Conservation (phyloP, 768 basidiomycete species). For the Trametes gibbosa region DNA sequence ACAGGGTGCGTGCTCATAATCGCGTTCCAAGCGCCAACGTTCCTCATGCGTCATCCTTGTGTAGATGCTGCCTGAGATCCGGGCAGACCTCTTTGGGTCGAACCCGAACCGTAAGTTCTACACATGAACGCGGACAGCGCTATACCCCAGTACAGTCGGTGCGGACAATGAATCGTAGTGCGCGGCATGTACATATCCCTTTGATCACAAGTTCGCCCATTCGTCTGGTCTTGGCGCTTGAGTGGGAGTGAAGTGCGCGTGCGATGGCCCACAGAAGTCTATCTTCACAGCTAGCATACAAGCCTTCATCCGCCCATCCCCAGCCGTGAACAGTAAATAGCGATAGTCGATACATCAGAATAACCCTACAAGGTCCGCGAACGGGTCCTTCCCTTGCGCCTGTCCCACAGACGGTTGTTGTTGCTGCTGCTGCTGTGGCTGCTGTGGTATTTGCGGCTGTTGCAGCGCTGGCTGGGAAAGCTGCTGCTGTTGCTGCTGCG, state of each 20-base stretch:
- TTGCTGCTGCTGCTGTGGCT: constrained; percentile 25
- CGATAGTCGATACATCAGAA: constrained; percentile 43
- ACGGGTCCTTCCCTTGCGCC: constrained; percentile 64
- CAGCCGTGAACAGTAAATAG: not conserved
- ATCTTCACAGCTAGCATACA: constrained; percentile 15
- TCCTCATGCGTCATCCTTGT: not conserved
- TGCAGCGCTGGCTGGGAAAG: constrained; percentile 14
- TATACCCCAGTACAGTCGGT: constrained; percentile 9
- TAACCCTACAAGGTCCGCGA: constrained; percentile 76
- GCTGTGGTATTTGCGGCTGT: constrained; percentile 21
- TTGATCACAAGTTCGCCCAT: not conserved
- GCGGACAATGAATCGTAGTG: constrained; percentile 14
- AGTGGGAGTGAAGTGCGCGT: not conserved
- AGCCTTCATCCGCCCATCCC: constrained; percentile 4
- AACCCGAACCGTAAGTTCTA: constrained; percentile 94
- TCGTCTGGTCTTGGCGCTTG: not conserved
- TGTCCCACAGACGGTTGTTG: constrained; percentile 22
- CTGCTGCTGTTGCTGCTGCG: constrained; percentile 24
- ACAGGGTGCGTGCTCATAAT: constrained; percentile 55
- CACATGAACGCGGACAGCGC: constrained; percentile 39
- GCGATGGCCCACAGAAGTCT: not conserved
- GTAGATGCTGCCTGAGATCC: constrained; percentile 95
- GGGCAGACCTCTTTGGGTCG: constrained; percentile 81
- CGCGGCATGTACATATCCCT: constrained; percentile 13
- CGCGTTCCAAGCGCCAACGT: not conserved